phyloP scores from a whole-genome alignment of 2,329 filamentous ascomycete genomes.

The Pseudogymnoascus sp. region DNA sequence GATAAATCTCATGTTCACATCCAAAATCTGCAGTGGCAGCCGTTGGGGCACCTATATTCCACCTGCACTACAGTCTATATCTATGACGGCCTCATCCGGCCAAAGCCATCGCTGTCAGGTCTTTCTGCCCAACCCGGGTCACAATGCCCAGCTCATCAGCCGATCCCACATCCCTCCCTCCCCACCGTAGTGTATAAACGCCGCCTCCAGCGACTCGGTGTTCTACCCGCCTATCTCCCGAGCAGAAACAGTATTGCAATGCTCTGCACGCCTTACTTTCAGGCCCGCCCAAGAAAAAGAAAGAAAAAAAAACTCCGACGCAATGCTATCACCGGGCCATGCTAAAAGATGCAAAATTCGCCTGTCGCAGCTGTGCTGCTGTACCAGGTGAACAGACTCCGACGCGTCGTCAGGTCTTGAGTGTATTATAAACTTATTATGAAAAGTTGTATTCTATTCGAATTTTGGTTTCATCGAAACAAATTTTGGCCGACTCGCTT shows the following conservation, averaged over 20 bases:
- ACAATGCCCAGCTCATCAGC: background rate
- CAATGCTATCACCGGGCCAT: constrained; percentile 7
- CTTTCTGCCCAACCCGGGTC: background rate
- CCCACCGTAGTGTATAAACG: background rate
- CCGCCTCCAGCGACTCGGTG: background rate
- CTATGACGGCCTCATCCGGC: background rate
- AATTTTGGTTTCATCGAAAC: constrained; percentile 1
- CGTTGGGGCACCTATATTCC: constrained; percentile 6
- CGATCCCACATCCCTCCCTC: background rate
- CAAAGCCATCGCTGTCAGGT: background rate
- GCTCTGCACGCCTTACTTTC: background rate
- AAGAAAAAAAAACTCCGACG: background rate
- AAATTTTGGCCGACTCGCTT: background rate
- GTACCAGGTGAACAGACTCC: background rate
- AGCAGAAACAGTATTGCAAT: background rate
- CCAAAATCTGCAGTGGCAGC: background rate
- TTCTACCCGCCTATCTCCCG: constrained; percentile 1
- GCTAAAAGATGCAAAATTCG: constrained; percentile 1
- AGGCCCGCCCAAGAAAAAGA: background rate
- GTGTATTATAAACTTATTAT: constrained; percentile 2
- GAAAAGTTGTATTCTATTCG: constrained; percentile 2
- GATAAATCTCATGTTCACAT: background rate
- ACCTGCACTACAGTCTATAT: constrained; percentile 7
- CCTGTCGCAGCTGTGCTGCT: background rate
- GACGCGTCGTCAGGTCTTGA: background rate